Conservation (phyloP, 208 protist genomes). For the Giardia muris region DNA sequence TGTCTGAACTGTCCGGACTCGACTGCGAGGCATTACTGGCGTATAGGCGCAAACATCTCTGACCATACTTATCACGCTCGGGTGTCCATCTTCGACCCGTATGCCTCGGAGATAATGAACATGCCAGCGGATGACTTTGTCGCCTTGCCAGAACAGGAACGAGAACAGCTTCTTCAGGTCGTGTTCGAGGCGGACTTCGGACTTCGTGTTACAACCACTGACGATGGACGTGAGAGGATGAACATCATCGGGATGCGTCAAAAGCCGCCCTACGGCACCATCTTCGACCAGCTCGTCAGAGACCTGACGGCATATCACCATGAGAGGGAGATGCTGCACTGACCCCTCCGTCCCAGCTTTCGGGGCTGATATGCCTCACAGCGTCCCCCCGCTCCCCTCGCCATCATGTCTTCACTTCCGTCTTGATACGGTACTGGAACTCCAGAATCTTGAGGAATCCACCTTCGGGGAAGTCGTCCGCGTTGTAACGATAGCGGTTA, state of each 20-base stretch:
- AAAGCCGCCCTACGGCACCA: background rate
- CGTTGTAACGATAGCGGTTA: background rate
- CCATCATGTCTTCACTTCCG: background rate
- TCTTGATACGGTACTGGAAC: background rate
- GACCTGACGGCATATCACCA: background rate
- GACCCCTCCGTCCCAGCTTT: background rate
- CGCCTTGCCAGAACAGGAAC: background rate
- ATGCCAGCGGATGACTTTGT: background rate
- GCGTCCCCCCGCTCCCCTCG: background rate
- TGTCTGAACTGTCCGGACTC: background rate
- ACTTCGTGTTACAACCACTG: background rate
- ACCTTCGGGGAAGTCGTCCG: background rate
- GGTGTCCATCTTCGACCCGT: background rate
- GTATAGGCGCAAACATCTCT: background rate
- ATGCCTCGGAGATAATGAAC: background rate
- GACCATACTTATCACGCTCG: background rate
- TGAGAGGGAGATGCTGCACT: background rate
- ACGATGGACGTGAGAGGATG: background rate
- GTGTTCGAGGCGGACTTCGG: background rate
- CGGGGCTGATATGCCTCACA: background rate
- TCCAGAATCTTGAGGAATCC: background rate
- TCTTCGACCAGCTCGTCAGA: background rate
- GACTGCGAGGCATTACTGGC: background rate
- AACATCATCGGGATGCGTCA: background rate
- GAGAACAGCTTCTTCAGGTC: background rate